A percentile compares a stretch with the other conserved stretches of the same genome.
Conservation (phyloP, 2,329 filamentous ascomycete genomes). For the Hypomyces rosellus region DNA sequence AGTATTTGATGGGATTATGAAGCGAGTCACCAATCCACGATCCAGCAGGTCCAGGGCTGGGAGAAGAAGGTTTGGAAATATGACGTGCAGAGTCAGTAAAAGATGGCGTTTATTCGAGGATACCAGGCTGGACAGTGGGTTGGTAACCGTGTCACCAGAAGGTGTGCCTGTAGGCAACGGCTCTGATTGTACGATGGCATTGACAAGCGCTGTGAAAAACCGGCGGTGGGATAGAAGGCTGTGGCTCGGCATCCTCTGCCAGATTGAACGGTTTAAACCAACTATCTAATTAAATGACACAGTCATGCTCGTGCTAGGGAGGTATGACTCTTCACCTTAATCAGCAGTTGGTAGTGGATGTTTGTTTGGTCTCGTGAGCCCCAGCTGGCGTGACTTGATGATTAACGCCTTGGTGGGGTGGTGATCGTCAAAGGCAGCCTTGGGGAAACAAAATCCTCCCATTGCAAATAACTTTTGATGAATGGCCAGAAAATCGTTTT, state of each 20-base stretch:
- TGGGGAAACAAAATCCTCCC: too few species aligned
- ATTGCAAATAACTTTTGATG: too few species aligned
- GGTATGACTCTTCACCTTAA: too few species aligned
- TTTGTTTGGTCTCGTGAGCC: too few species aligned
- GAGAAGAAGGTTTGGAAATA: conserved; percentile 76
- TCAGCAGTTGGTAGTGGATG: too few species aligned
- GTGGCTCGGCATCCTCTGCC: conserved; percentile 10
- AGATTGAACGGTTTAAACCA: not conserved
- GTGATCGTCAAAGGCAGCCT: too few species aligned
- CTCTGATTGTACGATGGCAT: conserved; percentile 28
- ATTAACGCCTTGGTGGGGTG: too few species aligned
- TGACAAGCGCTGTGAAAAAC: conserved; percentile 45
- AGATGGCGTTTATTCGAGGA: conserved; percentile 40
- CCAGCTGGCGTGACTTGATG: too few species aligned
- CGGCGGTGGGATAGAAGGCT: conserved; percentile 31
- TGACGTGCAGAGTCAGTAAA: conserved; percentile 74
- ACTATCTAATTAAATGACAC: not conserved
- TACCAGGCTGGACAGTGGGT: not conserved
- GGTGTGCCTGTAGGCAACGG: not conserved
- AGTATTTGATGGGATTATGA: conserved; percentile 20
- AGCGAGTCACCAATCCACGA: conserved; percentile 59
- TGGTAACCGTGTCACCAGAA: not conserved
- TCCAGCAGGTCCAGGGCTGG: conserved; percentile 86
- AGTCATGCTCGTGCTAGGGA: too few species aligned
- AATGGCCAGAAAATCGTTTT: too few species aligned